Conservation (phyloP, 2,329 filamentous ascomycete genomes). For the Pseudocercospora musae region DNA sequence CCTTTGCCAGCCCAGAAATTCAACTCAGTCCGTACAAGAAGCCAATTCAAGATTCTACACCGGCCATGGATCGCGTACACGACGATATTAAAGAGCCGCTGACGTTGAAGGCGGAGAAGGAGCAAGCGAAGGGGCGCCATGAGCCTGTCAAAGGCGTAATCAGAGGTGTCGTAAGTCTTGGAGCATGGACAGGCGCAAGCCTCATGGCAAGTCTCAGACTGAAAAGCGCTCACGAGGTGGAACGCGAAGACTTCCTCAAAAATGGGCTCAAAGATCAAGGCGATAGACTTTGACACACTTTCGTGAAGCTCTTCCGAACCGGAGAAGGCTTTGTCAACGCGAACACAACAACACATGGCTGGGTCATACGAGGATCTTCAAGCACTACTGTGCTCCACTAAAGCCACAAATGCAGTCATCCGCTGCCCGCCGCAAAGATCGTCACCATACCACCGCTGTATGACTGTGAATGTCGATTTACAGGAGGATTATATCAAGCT, state of each 20-base stretch:
- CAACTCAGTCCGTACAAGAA: conserved; percentile 23
- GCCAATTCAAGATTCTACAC: conserved; percentile 26
- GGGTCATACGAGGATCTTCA: conserved; percentile 1
- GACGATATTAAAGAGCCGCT: conserved; percentile 43
- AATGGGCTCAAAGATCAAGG: conserved; percentile 51
- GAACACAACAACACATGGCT: neutral
- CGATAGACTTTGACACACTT: conserved; percentile 13
- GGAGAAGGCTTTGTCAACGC: neutral
- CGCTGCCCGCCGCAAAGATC: conserved; percentile 4
- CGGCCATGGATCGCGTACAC: conserved; percentile 26
- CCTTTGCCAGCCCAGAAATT: conserved; percentile 1
- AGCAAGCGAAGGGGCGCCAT: conserved; percentile 44
- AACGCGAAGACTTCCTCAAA: conserved; percentile 67
- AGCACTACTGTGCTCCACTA: neutral
- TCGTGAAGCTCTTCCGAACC: neutral
- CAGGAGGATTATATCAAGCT: neutral
- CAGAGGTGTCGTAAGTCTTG: conserved; percentile 65
- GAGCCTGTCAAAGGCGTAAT: conserved; percentile 55
- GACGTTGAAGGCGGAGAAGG: conserved; percentile 54
- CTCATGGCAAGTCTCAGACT: conserved; percentile 66
- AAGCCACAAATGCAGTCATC: conserved; percentile 7
- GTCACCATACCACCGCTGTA: neutral
- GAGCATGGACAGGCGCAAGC: conserved; percentile 72
- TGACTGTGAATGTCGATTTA: neutral
- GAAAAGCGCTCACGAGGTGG: conserved; percentile 65